Evolutionary conservation across 1,284 basidiomycete genomes (phyloP), one percentile per base, ranked within the genome.

Genomic region (Afroboletus lepidellus): DNA sequence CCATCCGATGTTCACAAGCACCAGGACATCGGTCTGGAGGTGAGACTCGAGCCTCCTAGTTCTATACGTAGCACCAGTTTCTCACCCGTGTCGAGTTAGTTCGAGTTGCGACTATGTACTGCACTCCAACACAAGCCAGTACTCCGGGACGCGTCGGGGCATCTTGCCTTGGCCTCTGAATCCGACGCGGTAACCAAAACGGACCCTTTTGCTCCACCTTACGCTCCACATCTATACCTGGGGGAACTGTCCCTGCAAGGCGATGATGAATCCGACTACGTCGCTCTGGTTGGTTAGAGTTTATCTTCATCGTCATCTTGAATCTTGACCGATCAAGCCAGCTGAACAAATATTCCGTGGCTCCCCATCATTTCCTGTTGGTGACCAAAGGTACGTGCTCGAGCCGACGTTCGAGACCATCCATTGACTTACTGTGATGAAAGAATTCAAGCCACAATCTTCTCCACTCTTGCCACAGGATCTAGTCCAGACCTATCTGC

Each of bases 291-390:
- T 61, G 67, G 85, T 38, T 75, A 37, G 16, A 11, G 8, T 45
- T 18, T 25, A 21, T 30, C 11, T 2, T 38, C 24, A 12, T 21
- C 30, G 6, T 41, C 23, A 18, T 21, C 37, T 48, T 23, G 20
- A 24, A 43, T 47, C 36, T 9, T 54, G 24, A 52, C 32, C 42
- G 5, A 39, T 37, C 48, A 13, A 13, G 51, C 23, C 52, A 92
- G 90, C 70, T 93, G 60, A 93, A 92, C 72, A 92, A 92, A 65
- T 95, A 81, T 67, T 85, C 90, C n/a, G 80, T 94, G 9, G 78
- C 91, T 16, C 85, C 85, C 0, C 75, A 84, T 45, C 92, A 96
- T 66, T 91, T 94, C 63, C 74, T 95, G 20, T 69, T 94, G 46
- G 81, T 89, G 41, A 87, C 88, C 16, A 90, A 89, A 79, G 85